phyloP scores from a whole-genome alignment of 2,329 filamentous ascomycete species.

The Fusarium sp. region DNA sequence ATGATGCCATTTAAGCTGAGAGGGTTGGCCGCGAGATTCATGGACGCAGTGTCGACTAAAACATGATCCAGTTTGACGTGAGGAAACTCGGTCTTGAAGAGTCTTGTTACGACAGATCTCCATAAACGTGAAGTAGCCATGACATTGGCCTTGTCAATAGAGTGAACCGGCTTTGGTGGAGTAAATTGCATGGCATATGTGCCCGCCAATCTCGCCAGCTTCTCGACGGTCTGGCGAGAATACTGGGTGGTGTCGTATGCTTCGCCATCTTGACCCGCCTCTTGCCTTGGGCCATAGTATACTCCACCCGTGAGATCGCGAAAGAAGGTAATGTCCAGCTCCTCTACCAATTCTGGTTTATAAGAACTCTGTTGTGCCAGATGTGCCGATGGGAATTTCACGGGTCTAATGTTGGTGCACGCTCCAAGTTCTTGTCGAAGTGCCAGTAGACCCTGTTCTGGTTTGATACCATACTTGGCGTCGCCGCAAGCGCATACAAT shows the following conservation, averaged over 20 bases:
- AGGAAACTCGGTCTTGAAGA: slow-evolving; percentile 42
- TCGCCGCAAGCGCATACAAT: slow-evolving; percentile 32
- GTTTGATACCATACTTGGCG: neutral
- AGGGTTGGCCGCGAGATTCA: slow-evolving; percentile 40
- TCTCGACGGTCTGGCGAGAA: slow-evolving; percentile 78
- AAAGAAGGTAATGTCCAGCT: slow-evolving; percentile 83
- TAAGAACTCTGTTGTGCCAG: slow-evolving; percentile 79
- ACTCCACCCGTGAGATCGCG: slow-evolving; percentile 83
- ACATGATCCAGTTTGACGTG: slow-evolving; percentile 36
- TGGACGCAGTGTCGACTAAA: slow-evolving; percentile 45
- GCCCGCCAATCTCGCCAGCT: slow-evolving; percentile 77
- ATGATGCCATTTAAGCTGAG: slow-evolving; percentile 45
- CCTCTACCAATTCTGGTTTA: slow-evolving; percentile 77
- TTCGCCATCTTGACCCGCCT: slow-evolving; percentile 66
- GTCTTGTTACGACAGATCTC: slow-evolving; percentile 34
- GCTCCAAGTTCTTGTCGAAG: slow-evolving; percentile 75
- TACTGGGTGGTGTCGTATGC: slow-evolving; percentile 71
- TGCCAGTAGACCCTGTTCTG: slow-evolving; percentile 79
- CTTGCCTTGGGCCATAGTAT: slow-evolving; percentile 78
- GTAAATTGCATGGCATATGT: slow-evolving; percentile 70
- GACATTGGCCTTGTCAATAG: slow-evolving; percentile 49
- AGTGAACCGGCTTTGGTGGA: slow-evolving; percentile 67
- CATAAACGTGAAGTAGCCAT: slow-evolving; percentile 46
- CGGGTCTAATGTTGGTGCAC: slow-evolving; percentile 77
- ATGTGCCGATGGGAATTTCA: slow-evolving; percentile 81